Percentiles rank a stretch among this genome's conserved stretches.
Evolutionary conservation across 2,329 filamentous ascomycete species (phyloP).

Genomic region (Coniochaeta hoffmannii): DNA sequence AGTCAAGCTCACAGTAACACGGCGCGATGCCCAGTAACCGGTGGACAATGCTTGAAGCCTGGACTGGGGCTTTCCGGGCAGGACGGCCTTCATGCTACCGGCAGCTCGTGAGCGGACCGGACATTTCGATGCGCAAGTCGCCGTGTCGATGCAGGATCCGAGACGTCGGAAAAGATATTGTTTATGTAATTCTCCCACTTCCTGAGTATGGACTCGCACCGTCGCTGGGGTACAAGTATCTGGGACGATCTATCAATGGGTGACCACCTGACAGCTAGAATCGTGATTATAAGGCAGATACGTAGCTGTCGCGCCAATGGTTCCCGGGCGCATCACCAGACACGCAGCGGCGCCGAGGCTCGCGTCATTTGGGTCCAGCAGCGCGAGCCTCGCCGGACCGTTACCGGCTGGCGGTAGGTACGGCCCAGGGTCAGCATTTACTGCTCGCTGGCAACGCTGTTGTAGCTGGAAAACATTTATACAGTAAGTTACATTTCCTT

Average conservation of each 20-base stretch:
- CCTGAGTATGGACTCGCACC: neutral
- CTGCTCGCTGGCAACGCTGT: neutral
- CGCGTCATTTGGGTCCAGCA: neutral
- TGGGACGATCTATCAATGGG: neutral
- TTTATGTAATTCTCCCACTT: neutral
- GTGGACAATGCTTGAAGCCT: slow-evolving; percentile 39
- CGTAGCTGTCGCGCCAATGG: neutral
- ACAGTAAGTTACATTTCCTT: no score
- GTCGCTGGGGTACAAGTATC: no score
- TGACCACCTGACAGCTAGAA: neutral
- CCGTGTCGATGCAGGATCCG: neutral
- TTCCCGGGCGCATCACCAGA: neutral
- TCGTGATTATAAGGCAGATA: neutral
- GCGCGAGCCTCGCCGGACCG: neutral
- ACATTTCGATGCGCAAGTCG: neutral
- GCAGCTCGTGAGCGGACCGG: slow-evolving; percentile 10
- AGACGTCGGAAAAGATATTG: neutral
- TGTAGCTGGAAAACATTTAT: no score
- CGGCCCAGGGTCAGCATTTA: neutral
- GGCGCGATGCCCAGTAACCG: slow-evolving; percentile 33
- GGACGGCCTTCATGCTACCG: slow-evolving; percentile 37
- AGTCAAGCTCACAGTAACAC: slow-evolving; percentile 22
- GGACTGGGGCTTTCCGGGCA: slow-evolving; percentile 40
- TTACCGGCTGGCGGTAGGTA: neutral
- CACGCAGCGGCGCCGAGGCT: neutral